Percentiles rank a stretch among this genome's conserved stretches.
Conservation (phyloP, 1,284 basidiomycete species). For the Porogramme epimiltina region DNA sequence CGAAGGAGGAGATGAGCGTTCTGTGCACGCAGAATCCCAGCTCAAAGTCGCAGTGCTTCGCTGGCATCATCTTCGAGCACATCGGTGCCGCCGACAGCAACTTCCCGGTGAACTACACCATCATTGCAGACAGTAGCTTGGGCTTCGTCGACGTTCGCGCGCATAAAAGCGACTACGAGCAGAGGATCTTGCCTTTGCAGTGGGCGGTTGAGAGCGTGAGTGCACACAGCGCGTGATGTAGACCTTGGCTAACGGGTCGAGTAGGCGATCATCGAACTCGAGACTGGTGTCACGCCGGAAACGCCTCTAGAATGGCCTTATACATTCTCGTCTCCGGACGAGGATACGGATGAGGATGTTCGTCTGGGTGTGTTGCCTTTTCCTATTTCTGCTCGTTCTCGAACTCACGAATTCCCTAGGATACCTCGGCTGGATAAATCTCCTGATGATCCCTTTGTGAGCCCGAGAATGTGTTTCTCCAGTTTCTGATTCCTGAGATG, state of each 20-base stretch:
- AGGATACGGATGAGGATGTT: constrained; percentile 50
- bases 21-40: constrained; percentile 78
- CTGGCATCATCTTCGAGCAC: constrained; percentile 65
- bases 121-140: constrained; percentile 68
- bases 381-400: too few relatives aligned
- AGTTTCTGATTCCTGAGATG: too few relatives aligned
- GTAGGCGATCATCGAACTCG: constrained; percentile 68
- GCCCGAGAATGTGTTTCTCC: too few relatives aligned
- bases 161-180: constrained; percentile 72
- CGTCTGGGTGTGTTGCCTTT: constrained; percentile 51
- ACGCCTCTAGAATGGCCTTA: constrained; percentile 74
- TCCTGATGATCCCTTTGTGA: background rate
- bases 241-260: background rate
- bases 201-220: constrained; percentile 74
- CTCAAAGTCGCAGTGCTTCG: constrained; percentile 69
- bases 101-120: constrained; percentile 65
- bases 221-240: background rate
- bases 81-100: constrained; percentile 47
- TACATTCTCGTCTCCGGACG: constrained; percentile 39
- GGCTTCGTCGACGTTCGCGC: constrained; percentile 63
- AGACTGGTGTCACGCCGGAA: constrained; percentile 51
- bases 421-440: background rate
- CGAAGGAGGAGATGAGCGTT: constrained; percentile 50
- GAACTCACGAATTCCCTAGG: too few relatives aligned
- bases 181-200: constrained; percentile 70